phyloP scores from a whole-genome alignment of 441 rosid genomes.

The Eruca vesicaria region DNA sequence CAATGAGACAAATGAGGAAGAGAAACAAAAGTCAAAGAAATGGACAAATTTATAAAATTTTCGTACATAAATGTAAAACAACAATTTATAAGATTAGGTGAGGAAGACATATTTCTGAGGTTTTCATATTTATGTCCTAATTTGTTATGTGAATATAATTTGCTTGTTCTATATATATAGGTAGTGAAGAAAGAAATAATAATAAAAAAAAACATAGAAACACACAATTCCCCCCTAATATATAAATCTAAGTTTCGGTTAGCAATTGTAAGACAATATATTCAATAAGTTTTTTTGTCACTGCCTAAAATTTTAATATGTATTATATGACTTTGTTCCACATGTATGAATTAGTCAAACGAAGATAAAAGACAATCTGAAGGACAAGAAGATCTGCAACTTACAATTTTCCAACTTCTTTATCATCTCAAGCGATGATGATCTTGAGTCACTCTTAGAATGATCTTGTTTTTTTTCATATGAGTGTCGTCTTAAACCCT shows the following conservation, averaged over 20 bases:
- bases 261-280: neutral
- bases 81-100: neutral
- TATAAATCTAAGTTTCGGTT: neutral
- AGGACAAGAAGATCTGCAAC: neutral
- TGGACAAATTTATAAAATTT: neutral
- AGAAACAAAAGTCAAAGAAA: neutral
- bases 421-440: constrained; percentile 3
- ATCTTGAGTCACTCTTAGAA: neutral
- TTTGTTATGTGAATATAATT: neutral
- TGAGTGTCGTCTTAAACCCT: neutral
- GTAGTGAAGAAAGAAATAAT: neutral
- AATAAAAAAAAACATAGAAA: neutral
- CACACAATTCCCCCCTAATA: neutral
- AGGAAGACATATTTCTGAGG: neutral
- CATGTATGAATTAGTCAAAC: neutral
- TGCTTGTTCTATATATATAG: neutral
- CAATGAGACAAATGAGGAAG: neutral
- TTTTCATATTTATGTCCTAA: neutral
- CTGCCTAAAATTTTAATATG: neutral
- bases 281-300: neutral
- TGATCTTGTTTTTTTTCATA: constrained; percentile 5
- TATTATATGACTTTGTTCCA: neutral
- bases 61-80: neutral
- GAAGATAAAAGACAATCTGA: neutral
- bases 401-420: constrained; percentile 16